Evolutionary conservation across 2,329 filamentous ascomycete genomes (phyloP).

Genomic region (Zalaria obscura): DNA sequence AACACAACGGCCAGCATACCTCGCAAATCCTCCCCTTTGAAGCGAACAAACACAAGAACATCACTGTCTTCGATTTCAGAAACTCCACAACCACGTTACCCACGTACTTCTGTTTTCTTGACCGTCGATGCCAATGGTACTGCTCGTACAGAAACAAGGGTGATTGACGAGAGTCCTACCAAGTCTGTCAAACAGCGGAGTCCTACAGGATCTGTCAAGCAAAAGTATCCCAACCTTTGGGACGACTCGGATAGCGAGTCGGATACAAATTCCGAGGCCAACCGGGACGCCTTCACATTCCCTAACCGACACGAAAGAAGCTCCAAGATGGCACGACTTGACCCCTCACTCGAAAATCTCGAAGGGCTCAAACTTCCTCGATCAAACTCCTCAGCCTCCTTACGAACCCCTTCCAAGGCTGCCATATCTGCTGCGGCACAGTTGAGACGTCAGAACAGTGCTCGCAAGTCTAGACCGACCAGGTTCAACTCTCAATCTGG

Average conservation of each 20-base stretch:
- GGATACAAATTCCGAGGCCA: constrained; percentile 14
- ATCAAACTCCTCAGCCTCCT: constrained; percentile 16
- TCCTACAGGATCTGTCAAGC: constrained; percentile 10
- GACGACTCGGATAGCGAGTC: constrained; percentile 24
- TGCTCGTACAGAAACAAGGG: constrained; percentile 31
- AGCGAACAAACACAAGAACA: constrained; percentile 22
- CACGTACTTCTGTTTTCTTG: constrained; percentile 28
- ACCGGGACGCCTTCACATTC: constrained; percentile 15
- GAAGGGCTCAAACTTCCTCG: constrained; percentile 18
- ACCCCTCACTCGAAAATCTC: constrained; percentile 19
- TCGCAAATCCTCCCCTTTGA: constrained; percentile 31
- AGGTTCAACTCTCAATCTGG: constrained; percentile 2
- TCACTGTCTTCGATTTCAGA: constrained; percentile 33
- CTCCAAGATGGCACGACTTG: constrained; percentile 16
- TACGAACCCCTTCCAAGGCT: constrained; percentile 18
- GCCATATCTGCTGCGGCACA: constrained; percentile 18
- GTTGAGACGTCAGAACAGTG: constrained; percentile 18
- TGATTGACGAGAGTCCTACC: constrained; percentile 20
- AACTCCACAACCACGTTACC: constrained; percentile 17
- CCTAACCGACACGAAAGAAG: constrained; percentile 13
- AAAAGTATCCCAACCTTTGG: constrained; percentile 32
- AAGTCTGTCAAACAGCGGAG: constrained; percentile 14
- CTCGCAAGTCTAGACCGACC: constrained; percentile 5
- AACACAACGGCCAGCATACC: constrained; percentile 20
- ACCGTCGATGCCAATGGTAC: constrained; percentile 32